Base-by-base conservation (phyloP, 805 yeast species). In the Candida parachauliodes region DNA sequence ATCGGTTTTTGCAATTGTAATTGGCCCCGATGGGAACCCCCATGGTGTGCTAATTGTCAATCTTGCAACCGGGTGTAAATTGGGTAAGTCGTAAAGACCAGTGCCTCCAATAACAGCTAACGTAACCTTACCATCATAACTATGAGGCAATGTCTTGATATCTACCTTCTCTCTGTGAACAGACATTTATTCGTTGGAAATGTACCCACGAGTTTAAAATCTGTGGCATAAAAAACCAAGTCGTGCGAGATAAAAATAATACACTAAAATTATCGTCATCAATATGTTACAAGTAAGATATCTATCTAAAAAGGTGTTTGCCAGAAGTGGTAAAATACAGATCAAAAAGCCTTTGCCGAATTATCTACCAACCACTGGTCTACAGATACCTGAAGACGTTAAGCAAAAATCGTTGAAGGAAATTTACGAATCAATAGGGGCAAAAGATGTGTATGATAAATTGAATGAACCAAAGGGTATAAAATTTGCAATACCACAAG, bases 41-140 rank as follows among this genome's bases (percentile, higher is more conserved):
- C 98, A 93, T 16, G 99, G 99, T 3, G 99, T 93, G 14, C 83
- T 75, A 41, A 88, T 64, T 11, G 87, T 78, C 28, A 93, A 65
- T 49, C 82, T 70, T 11, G 96, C 96, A 32, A 91, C 95, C 3
- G 95, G 94, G 33, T 81, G 75, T 39, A 93, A 70, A 40, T 86
- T 79, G 28, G 83, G 86, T 40, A 93, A 70, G 41, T 86, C 84
- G 69, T 93, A 93, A 21, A 93, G 74, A n/a, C 99, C 99, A 4
- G 98, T 93, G 28, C 98, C 98, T 28, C 98, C 98, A 58, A 93
- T 93, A 49, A 93, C 78, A 24, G 95, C 98, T 29, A 93, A 72
- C 27, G 77, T 73, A 18, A 93, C 85, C 23, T 85, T 81, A 50
- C 79, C 84, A 39, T 62, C 56, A 63, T 75, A 81, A 22, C 65